These are phyloP conservation scores for Capillidium heterosporum DNA, from an alignment of 371 early-diverging fungal genomes.

Conservation along the genomic window DNA sequence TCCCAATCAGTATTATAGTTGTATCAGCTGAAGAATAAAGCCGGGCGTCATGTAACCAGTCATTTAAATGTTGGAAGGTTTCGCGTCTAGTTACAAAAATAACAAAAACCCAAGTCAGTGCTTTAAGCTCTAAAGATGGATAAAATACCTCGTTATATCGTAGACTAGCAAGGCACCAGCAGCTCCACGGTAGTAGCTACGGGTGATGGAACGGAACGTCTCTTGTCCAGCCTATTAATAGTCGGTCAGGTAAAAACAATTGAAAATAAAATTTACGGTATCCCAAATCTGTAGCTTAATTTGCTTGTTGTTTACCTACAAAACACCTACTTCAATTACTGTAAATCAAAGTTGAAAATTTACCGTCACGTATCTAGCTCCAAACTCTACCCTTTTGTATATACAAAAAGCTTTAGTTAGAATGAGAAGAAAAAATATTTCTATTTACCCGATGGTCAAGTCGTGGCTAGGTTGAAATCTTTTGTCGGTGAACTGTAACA, in stretches of 20 bases:
- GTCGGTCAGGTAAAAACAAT: neutral
- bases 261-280: constrained; percentile 36
- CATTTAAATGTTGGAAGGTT: constrained; percentile 74
- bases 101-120: neutral
- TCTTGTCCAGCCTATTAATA: constrained; percentile 72
- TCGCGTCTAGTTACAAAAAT: constrained; percentile 34
- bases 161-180: constrained; percentile 84
- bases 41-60: constrained; percentile 82
- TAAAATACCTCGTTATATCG: constrained; percentile 50
- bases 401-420: neutral
- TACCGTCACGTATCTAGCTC: constrained; percentile 50
- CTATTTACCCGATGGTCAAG: constrained; percentile 56
- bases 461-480: constrained; percentile 67
- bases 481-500: constrained; percentile 68
- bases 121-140: neutral
- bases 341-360: neutral
- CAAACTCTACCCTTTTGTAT: constrained; percentile 49
- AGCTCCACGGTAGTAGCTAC: constrained; percentile 95
- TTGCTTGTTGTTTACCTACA: constrained; percentile 46
- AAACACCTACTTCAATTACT: neutral
- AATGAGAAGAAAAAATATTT: neutral
- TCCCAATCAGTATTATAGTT: constrained; percentile 81
- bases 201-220: constrained; percentile 86
- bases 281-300: constrained; percentile 99
- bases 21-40: constrained; percentile 82